Evolutionary conservation across 768 basidiomycete genomes (phyloP).

Genomic region (Termitomyces sp.): DNA sequence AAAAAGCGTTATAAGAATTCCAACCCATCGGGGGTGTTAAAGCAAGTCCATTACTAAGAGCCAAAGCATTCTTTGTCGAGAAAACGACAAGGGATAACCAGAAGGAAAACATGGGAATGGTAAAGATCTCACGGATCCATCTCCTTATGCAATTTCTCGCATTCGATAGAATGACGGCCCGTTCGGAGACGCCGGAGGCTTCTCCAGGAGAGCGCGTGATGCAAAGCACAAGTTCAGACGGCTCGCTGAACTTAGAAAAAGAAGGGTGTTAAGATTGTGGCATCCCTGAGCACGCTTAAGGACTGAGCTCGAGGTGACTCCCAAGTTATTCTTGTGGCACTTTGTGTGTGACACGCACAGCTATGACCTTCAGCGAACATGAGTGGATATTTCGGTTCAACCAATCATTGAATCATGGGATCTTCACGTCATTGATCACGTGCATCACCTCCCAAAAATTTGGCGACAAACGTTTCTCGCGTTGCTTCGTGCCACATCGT

Average conservation of each 20-base stretch:
- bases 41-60: slow-evolving; percentile 36
- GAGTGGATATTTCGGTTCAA: no score
- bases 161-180: slow-evolving; percentile 4
- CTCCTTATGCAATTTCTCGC: background rate
- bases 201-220: slow-evolving; percentile 2
- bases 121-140: background rate
- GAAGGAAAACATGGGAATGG: slow-evolving; percentile 9
- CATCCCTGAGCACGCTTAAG: background rate
- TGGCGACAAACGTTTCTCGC: background rate
- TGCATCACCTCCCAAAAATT: background rate
- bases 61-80: slow-evolving; percentile 11
- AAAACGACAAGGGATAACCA: slow-evolving; percentile 9
- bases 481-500: background rate
- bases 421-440: slow-evolving; percentile 13
- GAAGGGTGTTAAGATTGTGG: background rate
- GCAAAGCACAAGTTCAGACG: background rate
- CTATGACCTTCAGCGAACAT: background rate
- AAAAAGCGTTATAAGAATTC: slow-evolving; percentile 44
- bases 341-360: background rate
- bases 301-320: background rate
- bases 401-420: no score
- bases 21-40: slow-evolving; percentile 42
- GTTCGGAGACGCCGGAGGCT: background rate
- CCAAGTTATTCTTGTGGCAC: background rate
- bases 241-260: background rate